These are phyloP conservation scores for Lactarius pseudohatsudake DNA, from an alignment of 768 basidiomycete genomes.

Conservation along the genomic window DNA sequence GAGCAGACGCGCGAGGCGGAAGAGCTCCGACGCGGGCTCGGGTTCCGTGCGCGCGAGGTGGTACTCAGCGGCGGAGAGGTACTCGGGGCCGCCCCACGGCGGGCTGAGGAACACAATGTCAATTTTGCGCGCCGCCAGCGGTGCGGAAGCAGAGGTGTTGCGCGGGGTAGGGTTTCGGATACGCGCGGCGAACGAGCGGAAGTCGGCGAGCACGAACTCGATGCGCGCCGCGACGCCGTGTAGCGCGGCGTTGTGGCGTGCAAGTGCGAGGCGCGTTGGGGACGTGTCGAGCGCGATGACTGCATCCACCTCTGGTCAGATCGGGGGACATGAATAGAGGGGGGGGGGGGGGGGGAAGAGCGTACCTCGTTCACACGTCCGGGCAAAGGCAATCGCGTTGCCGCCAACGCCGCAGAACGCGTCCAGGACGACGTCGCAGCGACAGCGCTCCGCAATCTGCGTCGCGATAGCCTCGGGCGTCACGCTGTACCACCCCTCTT, in stretches of 20 bases:
- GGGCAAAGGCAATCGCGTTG: conserved; percentile 95
- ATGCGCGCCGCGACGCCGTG: conserved; percentile 95
- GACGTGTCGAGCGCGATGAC: conserved; percentile 94
- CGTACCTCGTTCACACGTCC: conserved; percentile 92
- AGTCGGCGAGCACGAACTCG: conserved; percentile 90
- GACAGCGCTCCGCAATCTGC: conserved; percentile 92
- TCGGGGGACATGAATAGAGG: neutral
- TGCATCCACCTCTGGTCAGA: conserved; percentile 34
- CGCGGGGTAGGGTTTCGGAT: neutral
- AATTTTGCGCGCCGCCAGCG: conserved; percentile 48
- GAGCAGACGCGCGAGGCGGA: conserved; percentile 64
- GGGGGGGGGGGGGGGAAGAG: too few relatives aligned
- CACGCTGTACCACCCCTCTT: conserved; percentile 98
- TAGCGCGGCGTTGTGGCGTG: conserved; percentile 89
- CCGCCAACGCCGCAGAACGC: conserved; percentile 98
- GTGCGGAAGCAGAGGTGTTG: neutral
- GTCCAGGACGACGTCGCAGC: conserved; percentile 81
- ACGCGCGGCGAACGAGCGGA: conserved; percentile 71
- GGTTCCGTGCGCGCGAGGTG: conserved; percentile 73
- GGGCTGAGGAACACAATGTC: conserved; percentile 93
- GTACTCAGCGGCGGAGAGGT: conserved; percentile 59
- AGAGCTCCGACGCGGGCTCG: conserved; percentile 80
- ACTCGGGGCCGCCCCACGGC: conserved; percentile 91
- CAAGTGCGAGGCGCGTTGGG: conserved; percentile 80
- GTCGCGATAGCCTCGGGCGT: conserved; percentile 91